Conservation (phyloP, 2,329 filamentous ascomycete genomes). For the Cladosporium phlei region DNA sequence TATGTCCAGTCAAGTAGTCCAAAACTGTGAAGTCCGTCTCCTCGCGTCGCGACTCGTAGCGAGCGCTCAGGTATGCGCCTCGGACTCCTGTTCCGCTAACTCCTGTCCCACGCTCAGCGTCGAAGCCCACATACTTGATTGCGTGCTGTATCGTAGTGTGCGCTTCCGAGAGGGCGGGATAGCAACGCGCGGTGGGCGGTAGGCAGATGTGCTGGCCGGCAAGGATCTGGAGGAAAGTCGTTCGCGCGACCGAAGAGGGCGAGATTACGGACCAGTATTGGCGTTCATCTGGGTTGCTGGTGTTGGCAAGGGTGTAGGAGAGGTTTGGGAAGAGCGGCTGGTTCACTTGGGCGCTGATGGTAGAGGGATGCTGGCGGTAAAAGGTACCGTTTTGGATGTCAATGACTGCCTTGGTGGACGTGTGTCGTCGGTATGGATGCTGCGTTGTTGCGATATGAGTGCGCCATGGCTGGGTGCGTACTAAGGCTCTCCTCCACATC, state of each 20-base stretch:
- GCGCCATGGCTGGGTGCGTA: background rate
- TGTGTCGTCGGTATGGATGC: conserved; percentile 1
- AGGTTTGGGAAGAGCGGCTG: conserved; percentile 69
- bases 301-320: conserved; percentile 55
- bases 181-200: conserved; percentile 70
- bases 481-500: conserved; percentile 11
- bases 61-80: conserved; percentile 80
- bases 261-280: conserved; percentile 83
- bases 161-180: conserved; percentile 65
- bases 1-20: conserved; percentile 78
- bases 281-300: conserved; percentile 3
- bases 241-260: conserved; percentile 72
- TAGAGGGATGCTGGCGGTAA: conserved; percentile 66
- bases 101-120: conserved; percentile 58
- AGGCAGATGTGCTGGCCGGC: conserved; percentile 69
- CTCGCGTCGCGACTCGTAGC: conserved; percentile 85
- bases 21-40: conserved; percentile 79
- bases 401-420: conserved; percentile 38
- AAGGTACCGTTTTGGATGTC: conserved; percentile 75
- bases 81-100: conserved; percentile 53
- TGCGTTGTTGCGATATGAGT: background rate
- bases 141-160: conserved; percentile 59
- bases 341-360: conserved; percentile 49
- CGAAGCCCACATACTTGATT: conserved; percentile 88
- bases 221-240: conserved; percentile 74